Conservation (phyloP, 2,329 filamentous ascomycete species). For the Hymenoscyphus repandus region DNA sequence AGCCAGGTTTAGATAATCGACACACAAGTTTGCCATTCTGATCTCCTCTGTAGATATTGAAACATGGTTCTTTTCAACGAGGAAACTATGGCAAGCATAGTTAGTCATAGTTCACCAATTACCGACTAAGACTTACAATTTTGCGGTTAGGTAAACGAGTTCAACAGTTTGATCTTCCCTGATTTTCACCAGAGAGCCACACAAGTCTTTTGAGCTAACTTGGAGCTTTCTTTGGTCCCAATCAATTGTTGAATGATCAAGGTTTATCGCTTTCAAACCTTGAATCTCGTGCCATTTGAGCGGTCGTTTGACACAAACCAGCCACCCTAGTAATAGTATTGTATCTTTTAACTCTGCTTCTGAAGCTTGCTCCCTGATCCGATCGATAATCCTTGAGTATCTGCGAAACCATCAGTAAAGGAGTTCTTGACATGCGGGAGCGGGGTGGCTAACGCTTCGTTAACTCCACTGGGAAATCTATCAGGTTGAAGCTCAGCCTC, state of each 20-base stretch:
- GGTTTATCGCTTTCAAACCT: constrained; percentile 32
- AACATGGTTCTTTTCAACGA: constrained; percentile 13
- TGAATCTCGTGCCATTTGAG: constrained; percentile 39
- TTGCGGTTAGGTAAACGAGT: constrained; percentile 35
- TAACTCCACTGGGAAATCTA: not conserved
- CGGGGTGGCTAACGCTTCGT: not conserved
- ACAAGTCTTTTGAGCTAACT: constrained; percentile 30
- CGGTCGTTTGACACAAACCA: constrained; percentile 34
- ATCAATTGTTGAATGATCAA: constrained; percentile 27
- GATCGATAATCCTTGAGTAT: constrained; percentile 2
- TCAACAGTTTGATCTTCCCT: constrained; percentile 27
- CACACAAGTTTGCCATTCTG: constrained; percentile 24
- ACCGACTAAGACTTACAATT: constrained; percentile 19
- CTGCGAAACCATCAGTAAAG: not conserved
- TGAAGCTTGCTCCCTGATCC: constrained; percentile 9
- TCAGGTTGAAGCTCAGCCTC: constrained; percentile 22
- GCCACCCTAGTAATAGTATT: constrained; percentile 33
- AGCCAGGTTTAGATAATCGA: constrained; percentile 25
- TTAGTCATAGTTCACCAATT: not conserved
- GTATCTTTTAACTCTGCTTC: constrained; percentile 4
- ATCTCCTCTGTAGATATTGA: constrained; percentile 15
- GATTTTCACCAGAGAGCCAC: constrained; percentile 33
- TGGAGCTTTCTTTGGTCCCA: constrained; percentile 26
- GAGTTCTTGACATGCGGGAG: not conserved
- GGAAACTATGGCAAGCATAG: constrained; percentile 9